Conservation (phyloP, 1,139 yeast genomes). For the Yamadazyma buinensis region DNA sequence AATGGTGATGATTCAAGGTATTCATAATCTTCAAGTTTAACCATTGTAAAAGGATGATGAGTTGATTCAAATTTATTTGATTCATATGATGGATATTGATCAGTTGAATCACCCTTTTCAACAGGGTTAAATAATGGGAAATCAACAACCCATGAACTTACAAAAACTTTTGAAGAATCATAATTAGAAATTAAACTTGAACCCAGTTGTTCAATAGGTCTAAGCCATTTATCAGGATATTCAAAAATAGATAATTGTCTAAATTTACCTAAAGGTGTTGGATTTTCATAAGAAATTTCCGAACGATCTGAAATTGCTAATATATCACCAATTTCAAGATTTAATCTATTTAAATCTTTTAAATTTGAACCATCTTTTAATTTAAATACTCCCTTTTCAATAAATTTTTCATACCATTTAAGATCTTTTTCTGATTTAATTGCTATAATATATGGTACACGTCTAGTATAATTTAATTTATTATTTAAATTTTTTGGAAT, state of each 20-base stretch:
- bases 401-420: slow-evolving; percentile 41
- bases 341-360: slow-evolving; percentile 28
- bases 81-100: slow-evolving; percentile 61
- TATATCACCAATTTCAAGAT: slow-evolving; percentile 65
- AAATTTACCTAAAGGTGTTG: slow-evolving; percentile 88
- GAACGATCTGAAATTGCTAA: slow-evolving; percentile 74
- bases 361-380: slow-evolving; percentile 15
- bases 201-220: slow-evolving; percentile 24
- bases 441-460: slow-evolving; percentile 58
- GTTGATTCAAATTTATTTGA: slow-evolving; percentile 55
- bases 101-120: slow-evolving; percentile 31
- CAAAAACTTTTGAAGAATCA: slow-evolving; percentile 35
- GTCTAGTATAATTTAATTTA: slow-evolving; percentile 44
- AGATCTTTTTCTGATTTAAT: slow-evolving; percentile 38
- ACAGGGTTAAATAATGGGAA: slow-evolving; percentile 87
- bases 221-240: slow-evolving; percentile 50
- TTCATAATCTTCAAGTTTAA: slow-evolving; percentile 63
- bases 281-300: slow-evolving; percentile 72
- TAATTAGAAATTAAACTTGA: slow-evolving; percentile 16
- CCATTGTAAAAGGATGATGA: slow-evolving; percentile 98
- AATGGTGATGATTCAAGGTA: slow-evolving; percentile 53
- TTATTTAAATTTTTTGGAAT: slow-evolving; percentile 36
- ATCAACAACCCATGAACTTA: slow-evolving; percentile 82
- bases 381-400: slow-evolving; percentile 26
- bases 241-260: slow-evolving; percentile 67